Base-by-base conservation (phyloP, 345 rosid genomes). In the Odontarrhena argentea region DNA sequence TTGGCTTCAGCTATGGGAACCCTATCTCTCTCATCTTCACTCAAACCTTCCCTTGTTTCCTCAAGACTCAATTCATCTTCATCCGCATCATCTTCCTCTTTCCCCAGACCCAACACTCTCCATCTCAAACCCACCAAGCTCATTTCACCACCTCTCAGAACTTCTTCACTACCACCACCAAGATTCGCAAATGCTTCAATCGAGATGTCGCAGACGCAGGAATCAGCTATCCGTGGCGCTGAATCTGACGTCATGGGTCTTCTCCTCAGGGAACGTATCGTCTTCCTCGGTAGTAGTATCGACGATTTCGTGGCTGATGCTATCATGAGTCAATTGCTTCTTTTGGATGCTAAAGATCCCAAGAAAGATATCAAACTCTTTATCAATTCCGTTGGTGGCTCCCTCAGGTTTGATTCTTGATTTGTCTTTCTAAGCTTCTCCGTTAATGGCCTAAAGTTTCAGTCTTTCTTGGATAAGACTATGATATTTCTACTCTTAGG, bases 251-350 rank as follows among this genome's bases (percentile, higher is more conserved):
- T 87, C 70, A 84, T 88, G 98, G 96, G 94, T 8, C 87, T 90
- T 42, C 79, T 93, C 61, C 89, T 93, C 2, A 82, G 46, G 68
- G 98, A 93, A 66, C 84, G 98, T 63, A 90, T 90, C 32, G 87
- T 93, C 42, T 93, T 90, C 71, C 76, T 93, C 47, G 97, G 94
- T 2, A 86, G 81, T 55, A 24, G 59, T 47, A 90, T 90, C 54
- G 94, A 93, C 55, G 98, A 93, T 69, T 84, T 85, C 65, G 84
- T 88, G 0, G 98, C 98, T 5, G 98, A 93, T 62, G 89, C 96
- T 15, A 84, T 85, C 14, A 85, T 90, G 60, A 85, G 96, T 50
- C 98, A 90, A 65, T 74, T 93, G 63, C 82, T 93, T 57, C 85
- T 93, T 22, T 78, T 93, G 68, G 98, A 93, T 63, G 96, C 97